Evolutionary conservation across 345 rosid genomes (phyloP).

Genomic region (Moricandia moricandioides): DNA sequence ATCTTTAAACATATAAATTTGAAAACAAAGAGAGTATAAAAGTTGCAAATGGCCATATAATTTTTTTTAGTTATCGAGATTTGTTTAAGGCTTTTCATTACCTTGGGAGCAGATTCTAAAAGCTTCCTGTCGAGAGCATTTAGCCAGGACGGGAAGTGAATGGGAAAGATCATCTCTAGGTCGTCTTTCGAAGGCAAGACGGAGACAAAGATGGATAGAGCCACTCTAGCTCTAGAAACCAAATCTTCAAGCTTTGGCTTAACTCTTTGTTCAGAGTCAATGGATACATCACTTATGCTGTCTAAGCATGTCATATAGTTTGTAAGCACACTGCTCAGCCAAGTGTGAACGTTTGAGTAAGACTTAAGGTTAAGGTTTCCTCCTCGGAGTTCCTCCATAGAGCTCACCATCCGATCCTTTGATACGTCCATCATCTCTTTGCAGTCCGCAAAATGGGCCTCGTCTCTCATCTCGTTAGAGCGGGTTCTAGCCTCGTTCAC

Average conservation of each 20-base stretch:
- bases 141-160: constrained; percentile 58
- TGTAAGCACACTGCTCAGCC: constrained; percentile 81
- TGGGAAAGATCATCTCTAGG: neutral
- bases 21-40: neutral
- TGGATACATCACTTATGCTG: constrained; percentile 39
- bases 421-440: constrained; percentile 60
- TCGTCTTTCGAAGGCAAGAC: constrained; percentile 25
- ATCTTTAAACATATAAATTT: neutral
- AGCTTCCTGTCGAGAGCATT: constrained; percentile 52
- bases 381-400: constrained; percentile 46
- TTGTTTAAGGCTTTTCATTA: constrained; percentile 1
- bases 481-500: constrained; percentile 18
- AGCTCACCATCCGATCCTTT: constrained; percentile 45
- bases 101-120: constrained; percentile 37
- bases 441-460: constrained; percentile 49
- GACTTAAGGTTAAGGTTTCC: constrained; percentile 36
- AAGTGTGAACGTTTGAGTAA: constrained; percentile 51
- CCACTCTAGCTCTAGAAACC: constrained; percentile 55
- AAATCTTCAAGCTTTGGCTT: constrained; percentile 43
- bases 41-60: neutral
- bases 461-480: constrained; percentile 42
- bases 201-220: constrained; percentile 55
- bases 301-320: constrained; percentile 80
- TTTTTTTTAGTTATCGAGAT: neutral
- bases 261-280: constrained; percentile 32